These are phyloP conservation scores for Sporopachydermia quercuum DNA, from an alignment of 805 yeast species.

Conservation along the genomic window DNA sequence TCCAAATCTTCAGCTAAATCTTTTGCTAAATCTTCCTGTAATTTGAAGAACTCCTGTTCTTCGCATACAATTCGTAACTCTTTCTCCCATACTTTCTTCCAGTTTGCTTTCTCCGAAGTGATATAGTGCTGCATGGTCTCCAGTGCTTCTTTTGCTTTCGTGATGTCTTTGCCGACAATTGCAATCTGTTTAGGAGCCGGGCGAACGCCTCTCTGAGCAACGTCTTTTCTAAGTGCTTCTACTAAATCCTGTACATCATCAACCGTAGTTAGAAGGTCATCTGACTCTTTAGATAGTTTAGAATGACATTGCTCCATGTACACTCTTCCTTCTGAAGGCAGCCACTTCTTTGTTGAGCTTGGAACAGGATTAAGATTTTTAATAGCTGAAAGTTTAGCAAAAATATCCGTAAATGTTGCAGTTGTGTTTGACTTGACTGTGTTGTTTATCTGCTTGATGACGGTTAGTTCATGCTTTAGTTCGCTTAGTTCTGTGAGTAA, in stretches of 20 bases:
- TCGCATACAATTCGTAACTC: slow-evolving; percentile 84
- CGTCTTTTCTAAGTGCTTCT: slow-evolving; percentile 81
- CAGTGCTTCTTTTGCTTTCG: slow-evolving; percentile 38
- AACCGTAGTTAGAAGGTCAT: slow-evolving; percentile 54
- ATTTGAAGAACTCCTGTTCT: slow-evolving; percentile 82
- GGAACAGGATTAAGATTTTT: slow-evolving; percentile 10
- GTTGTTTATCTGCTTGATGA: neutral
- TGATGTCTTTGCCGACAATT: slow-evolving; percentile 49
- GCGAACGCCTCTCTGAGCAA: slow-evolving; percentile 78
- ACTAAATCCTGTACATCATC: slow-evolving; percentile 88
- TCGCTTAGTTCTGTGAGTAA: neutral
- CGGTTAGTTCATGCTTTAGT: neutral
- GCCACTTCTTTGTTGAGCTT: too few species aligned
- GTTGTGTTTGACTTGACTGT: neutral
- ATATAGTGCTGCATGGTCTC: slow-evolving; percentile 45
- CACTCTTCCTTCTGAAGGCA: slow-evolving; percentile 16
- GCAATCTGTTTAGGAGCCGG: slow-evolving; percentile 64
- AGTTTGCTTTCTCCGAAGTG: slow-evolving; percentile 54
- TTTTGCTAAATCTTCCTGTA: slow-evolving; percentile 73
- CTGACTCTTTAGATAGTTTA: slow-evolving; percentile 65
- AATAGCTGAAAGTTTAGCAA: neutral
- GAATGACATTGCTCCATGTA: slow-evolving; percentile 69
- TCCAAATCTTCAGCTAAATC: slow-evolving; percentile 72
- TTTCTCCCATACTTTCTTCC: slow-evolving; percentile 87
- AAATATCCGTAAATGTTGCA: neutral